These are phyloP conservation scores for Dactylellina cionopaga DNA, from an alignment of 2,329 filamentous ascomycete genomes.

Conservation along the genomic window DNA sequence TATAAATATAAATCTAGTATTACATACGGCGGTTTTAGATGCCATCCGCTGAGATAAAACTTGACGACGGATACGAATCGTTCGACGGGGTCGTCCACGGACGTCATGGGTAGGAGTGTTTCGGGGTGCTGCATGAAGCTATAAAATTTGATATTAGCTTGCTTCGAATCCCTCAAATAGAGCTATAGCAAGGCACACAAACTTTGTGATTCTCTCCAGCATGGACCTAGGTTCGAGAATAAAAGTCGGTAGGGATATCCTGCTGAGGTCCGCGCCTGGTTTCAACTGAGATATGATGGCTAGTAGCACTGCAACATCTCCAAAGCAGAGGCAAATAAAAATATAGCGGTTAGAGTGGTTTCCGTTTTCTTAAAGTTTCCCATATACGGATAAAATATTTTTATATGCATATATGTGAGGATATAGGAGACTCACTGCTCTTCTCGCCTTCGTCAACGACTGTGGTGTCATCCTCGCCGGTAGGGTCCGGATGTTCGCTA, in stretches of 20 bases:
- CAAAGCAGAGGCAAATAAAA: too few relatives aligned
- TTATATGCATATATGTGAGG: too few relatives aligned
- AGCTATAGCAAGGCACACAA: slow-evolving; percentile 76
- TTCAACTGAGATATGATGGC: slow-evolving; percentile 98
- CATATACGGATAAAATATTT: too few relatives aligned
- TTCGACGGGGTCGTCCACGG: slow-evolving; percentile 86
- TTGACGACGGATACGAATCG: slow-evolving; percentile 95
- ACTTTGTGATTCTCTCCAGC: slow-evolving; percentile 99
- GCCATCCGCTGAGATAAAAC: slow-evolving; percentile 98
- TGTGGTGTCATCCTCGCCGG: slow-evolving; percentile 56
- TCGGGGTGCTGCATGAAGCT: slow-evolving; percentile 99
- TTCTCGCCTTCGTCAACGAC: slow-evolving; percentile 58
- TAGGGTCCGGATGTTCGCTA: slow-evolving; percentile 46
- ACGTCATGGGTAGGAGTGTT: slow-evolving; percentile 86
- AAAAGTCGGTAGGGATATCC: slow-evolving; percentile 94
- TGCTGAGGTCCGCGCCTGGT: slow-evolving; percentile 91
- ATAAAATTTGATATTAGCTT: slow-evolving; percentile 71
- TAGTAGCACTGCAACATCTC: slow-evolving; percentile 74
- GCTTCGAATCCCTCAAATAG: too few relatives aligned
- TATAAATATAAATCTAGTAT: slow-evolving; percentile 17
- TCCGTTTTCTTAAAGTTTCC: too few relatives aligned
- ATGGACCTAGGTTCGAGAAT: slow-evolving; percentile 97
- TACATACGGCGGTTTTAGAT: slow-evolving; percentile 93
- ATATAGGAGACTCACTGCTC: slow-evolving; percentile 56
- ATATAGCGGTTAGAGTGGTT: too few relatives aligned